Percentiles rank a stretch among this genome's conserved stretches.
Conservation (phyloP, 78 protist genomes). For the Emiliania huxleyi region DNA sequence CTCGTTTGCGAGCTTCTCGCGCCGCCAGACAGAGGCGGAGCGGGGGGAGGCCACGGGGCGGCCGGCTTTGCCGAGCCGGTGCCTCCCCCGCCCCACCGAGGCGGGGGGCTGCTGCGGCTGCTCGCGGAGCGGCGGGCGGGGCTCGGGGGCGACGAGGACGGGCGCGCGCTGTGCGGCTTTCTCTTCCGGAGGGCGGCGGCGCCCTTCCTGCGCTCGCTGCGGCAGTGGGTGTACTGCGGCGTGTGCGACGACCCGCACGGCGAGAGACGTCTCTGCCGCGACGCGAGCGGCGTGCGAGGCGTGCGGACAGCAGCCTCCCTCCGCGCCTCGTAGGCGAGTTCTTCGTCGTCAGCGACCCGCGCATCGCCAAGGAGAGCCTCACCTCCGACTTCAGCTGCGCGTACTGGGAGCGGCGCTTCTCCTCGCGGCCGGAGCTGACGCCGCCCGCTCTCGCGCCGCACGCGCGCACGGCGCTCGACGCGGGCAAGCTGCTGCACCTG, state of each 20-base stretch:
- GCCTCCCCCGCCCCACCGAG: neutral
- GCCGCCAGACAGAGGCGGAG: no score
- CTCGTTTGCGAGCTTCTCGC: neutral
- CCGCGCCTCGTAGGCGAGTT: no score
- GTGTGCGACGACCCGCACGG: conserved; percentile 58
- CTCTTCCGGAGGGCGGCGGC: conserved; percentile 50
- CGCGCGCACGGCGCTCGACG: conserved; percentile 23
- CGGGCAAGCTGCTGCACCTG: conserved; percentile 81
- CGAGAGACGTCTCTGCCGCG: no score
- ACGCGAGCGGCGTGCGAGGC: no score
- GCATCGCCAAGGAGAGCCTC: neutral
- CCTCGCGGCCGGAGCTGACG: neutral
- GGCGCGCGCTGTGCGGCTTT: conserved; percentile 23
- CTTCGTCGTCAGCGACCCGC: conserved; percentile 18
- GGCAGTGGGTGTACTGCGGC: conserved; percentile 74
- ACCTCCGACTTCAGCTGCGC: conserved; percentile 49
- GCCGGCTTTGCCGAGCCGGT: neutral
- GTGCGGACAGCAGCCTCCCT: no score
- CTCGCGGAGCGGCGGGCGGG: conserved; percentile 1
- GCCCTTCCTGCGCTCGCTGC: conserved; percentile 74
- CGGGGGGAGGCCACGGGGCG: no score
- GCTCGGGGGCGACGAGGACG: neutral
- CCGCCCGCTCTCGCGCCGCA: conserved; percentile 50
- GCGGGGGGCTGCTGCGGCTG: conserved; percentile 26
- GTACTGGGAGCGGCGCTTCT: conserved; percentile 67